Evolutionary conservation across 1,284 basidiomycete species (phyloP), one percentile per base, ranked within the genome.

Genomic region (Xerocomus nothofagi): DNA sequence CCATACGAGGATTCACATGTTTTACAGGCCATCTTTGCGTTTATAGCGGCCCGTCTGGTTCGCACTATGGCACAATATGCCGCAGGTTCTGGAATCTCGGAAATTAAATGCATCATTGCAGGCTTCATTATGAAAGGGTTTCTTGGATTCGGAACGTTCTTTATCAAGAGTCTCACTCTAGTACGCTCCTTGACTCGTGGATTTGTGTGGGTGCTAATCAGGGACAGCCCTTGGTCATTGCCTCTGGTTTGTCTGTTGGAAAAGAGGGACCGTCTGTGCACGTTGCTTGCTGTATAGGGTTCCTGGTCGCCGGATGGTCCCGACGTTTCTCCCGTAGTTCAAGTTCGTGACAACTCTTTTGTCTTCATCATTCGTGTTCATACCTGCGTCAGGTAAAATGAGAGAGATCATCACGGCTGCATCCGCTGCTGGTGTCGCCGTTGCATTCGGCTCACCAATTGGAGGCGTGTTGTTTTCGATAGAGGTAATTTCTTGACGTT

Each of bases 251-350:
- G 37, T 96, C 94, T 8, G 93, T 99, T 23, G 97, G 97, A 12
- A 99, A 99, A 70, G 97, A 99, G 73, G 97, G 97, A 0, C 97
- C 97, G 0, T 97, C 94, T 0, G 97, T 99, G 0, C 97, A 99
- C 64, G 89, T 98, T 37, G 96, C 96, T 1, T 97, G 93, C 65
- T 93, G 93, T 61, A 86, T 98, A 50, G 97, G 96, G 2, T 88
- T 84, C 55, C 78, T 96, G 27, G 86, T 99, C 14, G 93, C 91
- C 1, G 79, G 87, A 40, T 69, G 88, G 58, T 98, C 98, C 63
- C 75, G 76, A 26, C 81, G 83, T 43, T 97, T 97, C 70, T 84
- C 87, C 50, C 81, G 85, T 24, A 98, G 93, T 71, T 88, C 98
- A 75, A 81, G 93, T 92, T 55, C 61, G 78, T 73, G 11, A 26